Base-by-base conservation (phyloP, 1,139 yeast genomes). In the Saccharomyces hybrid region DNA sequence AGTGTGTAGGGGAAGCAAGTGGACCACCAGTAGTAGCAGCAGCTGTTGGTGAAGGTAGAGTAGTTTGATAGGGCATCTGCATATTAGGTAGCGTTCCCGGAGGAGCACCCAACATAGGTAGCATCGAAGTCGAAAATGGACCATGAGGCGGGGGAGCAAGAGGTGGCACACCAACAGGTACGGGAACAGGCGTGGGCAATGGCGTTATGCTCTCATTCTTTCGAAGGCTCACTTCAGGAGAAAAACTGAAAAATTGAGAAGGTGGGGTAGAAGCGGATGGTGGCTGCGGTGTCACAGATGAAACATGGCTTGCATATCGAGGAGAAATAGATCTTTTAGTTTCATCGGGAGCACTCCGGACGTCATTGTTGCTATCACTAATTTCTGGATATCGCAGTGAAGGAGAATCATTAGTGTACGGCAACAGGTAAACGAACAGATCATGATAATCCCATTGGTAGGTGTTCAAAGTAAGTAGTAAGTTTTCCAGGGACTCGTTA, bases 381-480 rank as follows among this genome's bases (percentile, higher is more conserved):
- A 23, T 13, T 16, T 38, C 44, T 20, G 44, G 16, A 38, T 38
- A 38, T 38, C 44, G 44, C 44, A 38, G 25, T 9, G 23, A 25
- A 16, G 9, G 11, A 20, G 44, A 38, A 38, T 38, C 44, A 20
- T 38, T 46, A 5, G 31, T 25, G 16, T 46, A 46, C 6, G 65
- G 63, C 42, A 60, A 50, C 4, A 61, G 48, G 48, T 64, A 66
- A 7, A 67, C 69, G 46, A 58, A 64, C 27, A 67, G 51, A 48
- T 64, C 62, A 55, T 61, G 62, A 51, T 62, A 63, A 48, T 67
- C 69, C 71, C 71, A 68, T 47, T 62, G 64, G 50, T 61, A 62
- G 3, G 64, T 61, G 53, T 68, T 68, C 50, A 68, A 55, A 28
- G 60, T 65, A 51, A 61, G 34, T 34, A 67, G 51, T 52, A 67